A percentile compares a stretch with the other conserved stretches of the same genome.
These are phyloP conservation scores for Knoxia roxburghii DNA, from an alignment of 257 asterid species.

Conservation along the genomic window DNA sequence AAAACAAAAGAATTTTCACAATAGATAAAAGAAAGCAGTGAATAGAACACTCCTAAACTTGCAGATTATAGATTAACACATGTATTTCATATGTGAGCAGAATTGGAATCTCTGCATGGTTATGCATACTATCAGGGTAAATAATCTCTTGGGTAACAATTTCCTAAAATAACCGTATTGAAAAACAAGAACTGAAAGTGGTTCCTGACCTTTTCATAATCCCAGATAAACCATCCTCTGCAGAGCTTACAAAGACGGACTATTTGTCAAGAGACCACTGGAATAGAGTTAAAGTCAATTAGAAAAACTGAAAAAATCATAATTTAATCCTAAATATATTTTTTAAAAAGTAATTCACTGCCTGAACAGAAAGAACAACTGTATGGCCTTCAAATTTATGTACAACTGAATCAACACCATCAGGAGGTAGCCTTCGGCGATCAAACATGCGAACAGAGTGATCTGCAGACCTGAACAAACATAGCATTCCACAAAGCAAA, in stretches of 20 bases:
- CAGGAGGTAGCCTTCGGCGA: slow-evolving; percentile 68
- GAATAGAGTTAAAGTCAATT: slow-evolving; percentile 16
- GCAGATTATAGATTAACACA: background rate
- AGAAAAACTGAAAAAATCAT: slow-evolving; percentile 1
- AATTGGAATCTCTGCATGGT: background rate
- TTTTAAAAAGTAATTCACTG: slow-evolving; percentile 25
- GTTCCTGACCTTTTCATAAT: slow-evolving; percentile 65
- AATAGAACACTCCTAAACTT: no score
- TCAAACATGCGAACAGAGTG: slow-evolving; percentile 88
- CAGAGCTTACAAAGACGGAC: slow-evolving; percentile 92
- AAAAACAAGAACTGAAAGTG: background rate
- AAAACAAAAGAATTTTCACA: background rate
- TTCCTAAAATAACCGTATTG: background rate
- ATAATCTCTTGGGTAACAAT: background rate
- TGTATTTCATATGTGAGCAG: background rate
- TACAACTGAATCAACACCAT: slow-evolving; percentile 70
- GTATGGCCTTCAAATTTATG: slow-evolving; percentile 79
- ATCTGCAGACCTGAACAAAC: slow-evolving; percentile 78
- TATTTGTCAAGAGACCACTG: slow-evolving; percentile 96
- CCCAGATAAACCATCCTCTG: slow-evolving; percentile 98
- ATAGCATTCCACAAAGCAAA: background rate
- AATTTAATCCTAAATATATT: background rate
- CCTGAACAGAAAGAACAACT: slow-evolving; percentile 97
- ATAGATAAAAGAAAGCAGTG: background rate
- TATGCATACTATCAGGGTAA: background rate